These are phyloP conservation scores for Penicillium sp. DNA, from an alignment of 2,329 filamentous ascomycete genomes.

Conservation along the genomic window DNA sequence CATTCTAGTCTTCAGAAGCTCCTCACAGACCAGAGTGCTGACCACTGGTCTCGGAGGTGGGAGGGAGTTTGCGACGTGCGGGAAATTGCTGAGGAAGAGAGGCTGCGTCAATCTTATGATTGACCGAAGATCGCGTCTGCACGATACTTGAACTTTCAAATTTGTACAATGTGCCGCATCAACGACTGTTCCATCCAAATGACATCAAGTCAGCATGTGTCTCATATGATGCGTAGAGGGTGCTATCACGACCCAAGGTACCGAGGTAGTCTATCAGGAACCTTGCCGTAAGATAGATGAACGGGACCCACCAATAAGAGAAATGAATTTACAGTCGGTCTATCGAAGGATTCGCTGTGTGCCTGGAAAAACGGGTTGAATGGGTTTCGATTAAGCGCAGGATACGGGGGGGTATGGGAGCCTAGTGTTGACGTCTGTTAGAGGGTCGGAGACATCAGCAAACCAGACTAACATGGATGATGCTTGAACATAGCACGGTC, in stretches of 20 bases:
- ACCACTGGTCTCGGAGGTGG: conserved; percentile 2
- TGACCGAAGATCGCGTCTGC: conserved; percentile 1
- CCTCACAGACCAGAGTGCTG: conserved; percentile 9
- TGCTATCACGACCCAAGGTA: conserved; percentile 22
- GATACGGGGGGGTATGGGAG: conserved; percentile 15
- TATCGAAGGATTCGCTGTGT: conserved; percentile 5
- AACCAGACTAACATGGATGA: background rate
- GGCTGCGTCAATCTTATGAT: conserved; percentile 6
- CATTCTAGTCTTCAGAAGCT: conserved; percentile 27
- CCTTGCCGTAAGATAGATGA: conserved; percentile 16
- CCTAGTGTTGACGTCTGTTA: conserved; percentile 13
- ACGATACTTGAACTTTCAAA: background rate
- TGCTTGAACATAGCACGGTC: background rate
- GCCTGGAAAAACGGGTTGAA: background rate
- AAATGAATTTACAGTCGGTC: conserved; percentile 12
- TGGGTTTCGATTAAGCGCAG: conserved; percentile 7
- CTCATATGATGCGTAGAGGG: conserved; percentile 18
- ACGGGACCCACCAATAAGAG: conserved; percentile 22
- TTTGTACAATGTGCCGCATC: conserved; percentile 19
- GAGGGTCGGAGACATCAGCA: conserved; percentile 7
- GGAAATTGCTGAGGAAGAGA: conserved; percentile 5
- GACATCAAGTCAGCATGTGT: conserved; percentile 30
- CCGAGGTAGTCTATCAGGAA: conserved; percentile 22
- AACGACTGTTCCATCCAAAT: conserved; percentile 20
- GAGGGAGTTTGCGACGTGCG: background rate